These are phyloP conservation scores for Nidula microcarpa DNA, from an alignment of 768 basidiomycete species.

Conservation along the genomic window DNA sequence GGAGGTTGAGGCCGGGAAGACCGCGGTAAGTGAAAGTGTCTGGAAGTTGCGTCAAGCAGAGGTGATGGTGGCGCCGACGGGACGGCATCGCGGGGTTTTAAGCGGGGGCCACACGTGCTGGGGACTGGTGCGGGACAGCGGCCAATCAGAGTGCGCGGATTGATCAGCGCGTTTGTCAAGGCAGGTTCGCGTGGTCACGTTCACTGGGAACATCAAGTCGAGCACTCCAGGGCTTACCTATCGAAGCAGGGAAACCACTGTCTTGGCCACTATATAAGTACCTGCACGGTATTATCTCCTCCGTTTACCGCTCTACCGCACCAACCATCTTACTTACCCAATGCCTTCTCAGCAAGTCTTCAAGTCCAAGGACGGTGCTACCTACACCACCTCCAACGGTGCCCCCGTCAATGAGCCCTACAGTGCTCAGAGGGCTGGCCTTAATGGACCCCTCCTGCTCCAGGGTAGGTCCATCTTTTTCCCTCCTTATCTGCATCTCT, in stretches of 20 bases:
- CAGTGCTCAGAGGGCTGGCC: slow-evolving; percentile 71
- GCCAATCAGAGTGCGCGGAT: background rate
- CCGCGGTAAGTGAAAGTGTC: too few relatives aligned
- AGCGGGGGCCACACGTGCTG: background rate
- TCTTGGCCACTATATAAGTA: slow-evolving; percentile 3
- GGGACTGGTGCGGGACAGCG: too few relatives aligned
- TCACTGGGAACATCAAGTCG: background rate
- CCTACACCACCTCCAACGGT: slow-evolving; percentile 87
- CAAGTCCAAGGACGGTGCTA: slow-evolving; percentile 48
- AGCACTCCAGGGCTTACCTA: too few relatives aligned
- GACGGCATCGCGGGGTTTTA: background rate
- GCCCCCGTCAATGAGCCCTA: slow-evolving; percentile 76
- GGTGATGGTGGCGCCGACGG: background rate
- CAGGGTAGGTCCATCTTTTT: slow-evolving; percentile 53
- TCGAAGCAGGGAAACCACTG: too few relatives aligned
- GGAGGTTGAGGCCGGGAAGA: too few relatives aligned
- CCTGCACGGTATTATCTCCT: background rate
- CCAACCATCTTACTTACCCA: slow-evolving; percentile 9
- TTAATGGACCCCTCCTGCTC: slow-evolving; percentile 78
- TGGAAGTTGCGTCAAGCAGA: too few relatives aligned
- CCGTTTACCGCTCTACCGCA: slow-evolving; percentile 7
- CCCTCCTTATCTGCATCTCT: slow-evolving; percentile 5
- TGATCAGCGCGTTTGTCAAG: background rate
- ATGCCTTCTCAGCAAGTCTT: slow-evolving; percentile 70
- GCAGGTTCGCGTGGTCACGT: background rate